phyloP scores from a whole-genome alignment of 148 eudicot species.

The Persicaria maculosa region DNA sequence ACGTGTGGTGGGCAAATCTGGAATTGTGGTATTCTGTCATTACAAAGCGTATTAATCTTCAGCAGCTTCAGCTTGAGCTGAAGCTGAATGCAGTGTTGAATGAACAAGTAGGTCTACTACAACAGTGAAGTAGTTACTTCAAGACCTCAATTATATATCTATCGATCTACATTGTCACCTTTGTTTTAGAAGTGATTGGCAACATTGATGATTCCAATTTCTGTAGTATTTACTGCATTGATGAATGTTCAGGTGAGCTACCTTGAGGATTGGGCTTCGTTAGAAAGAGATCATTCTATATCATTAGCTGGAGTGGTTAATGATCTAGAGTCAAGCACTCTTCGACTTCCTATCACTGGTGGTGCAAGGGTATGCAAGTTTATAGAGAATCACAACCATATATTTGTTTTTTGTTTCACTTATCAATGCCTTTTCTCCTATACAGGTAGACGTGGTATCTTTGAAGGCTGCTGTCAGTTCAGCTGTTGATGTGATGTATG shows the following conservation, averaged over 20 bases:
- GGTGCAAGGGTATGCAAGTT: conserved; percentile 63
- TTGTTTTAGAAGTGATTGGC: neutral
- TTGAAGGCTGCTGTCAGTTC: conserved; percentile 63
- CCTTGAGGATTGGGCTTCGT: conserved; percentile 62
- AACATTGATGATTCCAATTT: neutral
- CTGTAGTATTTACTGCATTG: conserved; percentile 7
- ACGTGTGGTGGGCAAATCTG: conserved; percentile 63
- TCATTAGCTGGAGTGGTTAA: conserved; percentile 50
- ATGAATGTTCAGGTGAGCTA: conserved; percentile 35
- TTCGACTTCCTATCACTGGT: conserved; percentile 79
- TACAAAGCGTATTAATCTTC: conserved; percentile 51
- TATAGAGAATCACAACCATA: neutral
- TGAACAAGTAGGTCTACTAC: conserved; percentile 47
- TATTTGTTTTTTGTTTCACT: neutral
- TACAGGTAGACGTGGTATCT: conserved; percentile 67
- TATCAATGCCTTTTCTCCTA: neutral
- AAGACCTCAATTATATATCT: neutral
- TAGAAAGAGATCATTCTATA: conserved; percentile 56
- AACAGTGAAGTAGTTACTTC: neutral
- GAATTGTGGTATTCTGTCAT: conserved; percentile 51
- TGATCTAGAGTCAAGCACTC: conserved; percentile 74
- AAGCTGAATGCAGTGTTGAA: conserved; percentile 47
- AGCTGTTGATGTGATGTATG: conserved; percentile 75
- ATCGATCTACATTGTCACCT: neutral
- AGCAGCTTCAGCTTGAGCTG: conserved; percentile 44